Evolutionary conservation across 257 asterid species (phyloP).

Genomic region (Scutellaria galericulata): DNA sequence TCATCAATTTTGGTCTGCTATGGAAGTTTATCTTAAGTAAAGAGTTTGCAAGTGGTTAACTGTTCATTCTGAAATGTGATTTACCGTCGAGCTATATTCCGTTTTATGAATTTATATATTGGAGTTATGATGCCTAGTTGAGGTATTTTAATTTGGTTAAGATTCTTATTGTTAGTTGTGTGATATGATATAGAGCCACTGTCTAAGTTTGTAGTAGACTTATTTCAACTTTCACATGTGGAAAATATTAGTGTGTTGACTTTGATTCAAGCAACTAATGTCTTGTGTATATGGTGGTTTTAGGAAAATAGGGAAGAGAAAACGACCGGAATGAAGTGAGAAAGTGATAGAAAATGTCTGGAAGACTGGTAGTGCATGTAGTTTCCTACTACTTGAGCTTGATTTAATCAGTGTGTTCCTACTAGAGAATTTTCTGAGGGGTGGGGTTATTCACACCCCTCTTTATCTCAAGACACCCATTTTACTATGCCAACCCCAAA

Average conservation of each 20-base stretch:
- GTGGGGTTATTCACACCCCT: too few species aligned
- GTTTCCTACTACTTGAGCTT: background rate
- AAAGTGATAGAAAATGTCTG: slow-evolving; percentile 1
- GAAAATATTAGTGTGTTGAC: slow-evolving; percentile 8
- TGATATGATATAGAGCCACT: slow-evolving; percentile 17
- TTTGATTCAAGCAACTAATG: slow-evolving; percentile 20
- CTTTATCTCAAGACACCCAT: too few species aligned
- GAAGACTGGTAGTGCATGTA: slow-evolving; percentile 13
- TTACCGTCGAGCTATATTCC: too few species aligned
- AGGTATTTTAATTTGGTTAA: slow-evolving; percentile 20
- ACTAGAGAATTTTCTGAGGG: slow-evolving; percentile 2
- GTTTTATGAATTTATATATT: too few species aligned
- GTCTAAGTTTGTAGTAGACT: background rate
- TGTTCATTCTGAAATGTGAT: too few species aligned
- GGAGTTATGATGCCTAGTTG: slow-evolving; percentile 7
- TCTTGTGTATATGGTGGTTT: slow-evolving; percentile 7
- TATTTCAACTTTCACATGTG: slow-evolving; percentile 17
- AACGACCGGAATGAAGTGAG: slow-evolving; percentile 29
- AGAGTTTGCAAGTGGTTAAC: too few species aligned
- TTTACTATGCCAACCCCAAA: too few species aligned
- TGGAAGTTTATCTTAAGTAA: too few species aligned
- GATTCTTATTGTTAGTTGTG: slow-evolving; percentile 12
- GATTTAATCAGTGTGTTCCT: slow-evolving; percentile 19
- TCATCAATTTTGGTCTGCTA: too few species aligned
- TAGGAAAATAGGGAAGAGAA: background rate